Conservation (phyloP, 2,329 filamentous ascomycete species). For the Ophiostoma novo-ulmi region DNA sequence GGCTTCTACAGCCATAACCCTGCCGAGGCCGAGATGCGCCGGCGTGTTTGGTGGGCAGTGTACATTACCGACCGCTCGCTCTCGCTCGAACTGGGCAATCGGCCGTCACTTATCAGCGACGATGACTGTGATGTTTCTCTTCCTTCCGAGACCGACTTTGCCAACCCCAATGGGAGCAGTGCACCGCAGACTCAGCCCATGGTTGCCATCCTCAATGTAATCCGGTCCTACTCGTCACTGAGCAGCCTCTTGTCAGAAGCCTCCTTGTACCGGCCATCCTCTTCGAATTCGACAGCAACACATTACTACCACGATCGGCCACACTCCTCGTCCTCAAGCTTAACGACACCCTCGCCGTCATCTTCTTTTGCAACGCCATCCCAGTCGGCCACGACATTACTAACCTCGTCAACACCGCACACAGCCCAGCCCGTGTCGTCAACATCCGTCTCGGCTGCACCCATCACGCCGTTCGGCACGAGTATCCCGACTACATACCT, state of each 20-base stretch:
- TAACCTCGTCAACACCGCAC: background rate
- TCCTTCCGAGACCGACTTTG: constrained; percentile 72
- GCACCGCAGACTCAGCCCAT: constrained; percentile 52
- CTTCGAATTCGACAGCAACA: background rate
- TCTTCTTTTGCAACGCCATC: constrained; percentile 11
- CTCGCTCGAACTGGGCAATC: constrained; percentile 67
- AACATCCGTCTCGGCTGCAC: background rate
- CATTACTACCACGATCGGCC: background rate
- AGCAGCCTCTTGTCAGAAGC: constrained; percentile 50
- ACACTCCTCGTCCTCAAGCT: constrained; percentile 15
- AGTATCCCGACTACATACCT: constrained; percentile 63
- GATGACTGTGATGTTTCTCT: constrained; percentile 79
- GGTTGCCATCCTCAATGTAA: constrained; percentile 73
- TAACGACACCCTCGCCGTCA: constrained; percentile 18
- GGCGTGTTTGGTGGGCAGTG: constrained; percentile 88
- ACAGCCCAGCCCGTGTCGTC: background rate
- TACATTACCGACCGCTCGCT: constrained; percentile 83
- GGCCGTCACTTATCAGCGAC: constrained; percentile 78
- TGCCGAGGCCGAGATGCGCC: constrained; percentile 80
- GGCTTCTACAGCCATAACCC: constrained; percentile 26
- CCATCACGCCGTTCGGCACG: background rate
- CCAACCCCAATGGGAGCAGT: constrained; percentile 48
- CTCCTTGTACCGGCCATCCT: background rate
- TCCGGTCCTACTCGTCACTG: constrained; percentile 70
- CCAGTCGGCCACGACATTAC: background rate